Conservation (phyloP, 2,329 filamentous ascomycete species). For the Neopestalotiopsis sp. region DNA sequence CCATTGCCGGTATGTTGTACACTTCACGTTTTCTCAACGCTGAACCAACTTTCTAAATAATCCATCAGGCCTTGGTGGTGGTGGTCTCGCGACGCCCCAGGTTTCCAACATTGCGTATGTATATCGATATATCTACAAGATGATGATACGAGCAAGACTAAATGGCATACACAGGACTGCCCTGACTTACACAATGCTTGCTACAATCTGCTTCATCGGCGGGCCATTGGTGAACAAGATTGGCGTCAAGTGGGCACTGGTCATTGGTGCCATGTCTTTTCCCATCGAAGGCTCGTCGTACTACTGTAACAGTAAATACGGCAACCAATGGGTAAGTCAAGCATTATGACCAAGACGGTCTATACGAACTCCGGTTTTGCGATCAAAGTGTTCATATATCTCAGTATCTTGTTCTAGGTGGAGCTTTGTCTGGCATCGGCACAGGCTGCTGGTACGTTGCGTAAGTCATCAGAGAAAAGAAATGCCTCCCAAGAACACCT, state of each 20-base stretch:
- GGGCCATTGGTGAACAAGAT: constrained; percentile 52
- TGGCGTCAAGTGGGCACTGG: constrained; percentile 50
- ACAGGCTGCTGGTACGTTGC: constrained; percentile 55
- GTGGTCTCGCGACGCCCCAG: constrained; percentile 48
- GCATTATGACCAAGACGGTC: not conserved
- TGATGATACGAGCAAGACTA: not conserved
- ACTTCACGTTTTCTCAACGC: not conserved
- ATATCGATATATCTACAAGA: not conserved
- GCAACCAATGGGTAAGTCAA: constrained; percentile 49
- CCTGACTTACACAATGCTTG: constrained; percentile 34
- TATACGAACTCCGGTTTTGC: not conserved
- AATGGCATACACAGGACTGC: constrained; percentile 21
- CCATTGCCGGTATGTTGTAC: constrained; percentile 38
- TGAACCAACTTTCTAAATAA: not conserved
- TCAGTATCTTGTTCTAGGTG: constrained; percentile 4
- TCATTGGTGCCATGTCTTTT: constrained; percentile 46
- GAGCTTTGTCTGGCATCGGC: constrained; percentile 34
- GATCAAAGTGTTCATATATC: constrained; percentile 5
- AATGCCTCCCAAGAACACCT: too few species aligned
- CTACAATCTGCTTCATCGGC: constrained; percentile 45
- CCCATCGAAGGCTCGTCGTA: constrained; percentile 52
- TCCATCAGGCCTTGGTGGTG: constrained; percentile 42
- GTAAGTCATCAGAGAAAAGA: too few species aligned
- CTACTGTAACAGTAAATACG: constrained; percentile 54
- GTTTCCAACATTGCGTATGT: constrained; percentile 45